Percentiles rank a stretch among this genome's conserved stretches.
These are phyloP conservation scores for Lyophyllum atratum DNA, from an alignment of 768 basidiomycete species.

Conservation along the genomic window DNA sequence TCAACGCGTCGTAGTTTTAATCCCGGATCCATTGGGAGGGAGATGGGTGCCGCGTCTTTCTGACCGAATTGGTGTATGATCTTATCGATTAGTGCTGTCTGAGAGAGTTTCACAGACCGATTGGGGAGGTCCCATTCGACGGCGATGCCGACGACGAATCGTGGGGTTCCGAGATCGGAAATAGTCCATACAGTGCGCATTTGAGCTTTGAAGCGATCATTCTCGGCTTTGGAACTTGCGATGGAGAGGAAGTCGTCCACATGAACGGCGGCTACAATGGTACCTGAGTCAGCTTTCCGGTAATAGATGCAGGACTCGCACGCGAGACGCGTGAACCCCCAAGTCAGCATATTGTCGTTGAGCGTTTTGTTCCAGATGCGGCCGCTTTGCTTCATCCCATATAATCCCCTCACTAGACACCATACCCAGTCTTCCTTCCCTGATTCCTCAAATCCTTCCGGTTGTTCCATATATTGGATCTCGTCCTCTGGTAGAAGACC, in stretches of 20 bases:
- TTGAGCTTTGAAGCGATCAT: constrained; percentile 25
- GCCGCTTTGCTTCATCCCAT: constrained; percentile 5
- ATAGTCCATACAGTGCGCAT: constrained; percentile 30
- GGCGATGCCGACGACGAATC: constrained; percentile 36
- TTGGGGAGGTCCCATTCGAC: constrained; percentile 26
- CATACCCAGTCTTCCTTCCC: constrained; percentile 19
- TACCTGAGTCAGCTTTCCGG: constrained; percentile 4
- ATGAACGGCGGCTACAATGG: constrained; percentile 25
- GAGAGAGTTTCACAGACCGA: constrained; percentile 18
- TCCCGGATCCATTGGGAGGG: constrained; percentile 18
- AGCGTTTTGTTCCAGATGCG: constrained; percentile 31
- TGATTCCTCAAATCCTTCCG: constrained; percentile 23
- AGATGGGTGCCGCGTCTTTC: constrained; percentile 11
- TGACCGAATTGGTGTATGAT: constrained; percentile 20
- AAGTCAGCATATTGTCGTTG: constrained; percentile 19
- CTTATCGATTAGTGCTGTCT: constrained; percentile 17
- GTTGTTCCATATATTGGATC: constrained; percentile 37
- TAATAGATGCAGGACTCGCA: constrained; percentile 33
- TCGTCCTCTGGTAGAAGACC: constrained; percentile 22
- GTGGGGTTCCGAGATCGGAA: constrained; percentile 32
- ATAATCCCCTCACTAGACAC: constrained; percentile 3
- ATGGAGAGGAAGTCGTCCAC: constrained; percentile 33
- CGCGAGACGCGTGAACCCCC: constrained; percentile 25
- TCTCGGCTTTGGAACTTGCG: constrained; percentile 15
- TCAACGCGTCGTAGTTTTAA: constrained; percentile 11